phyloP scores from a whole-genome alignment of 306 rosid genomes.

The Biancaea sappan region DNA sequence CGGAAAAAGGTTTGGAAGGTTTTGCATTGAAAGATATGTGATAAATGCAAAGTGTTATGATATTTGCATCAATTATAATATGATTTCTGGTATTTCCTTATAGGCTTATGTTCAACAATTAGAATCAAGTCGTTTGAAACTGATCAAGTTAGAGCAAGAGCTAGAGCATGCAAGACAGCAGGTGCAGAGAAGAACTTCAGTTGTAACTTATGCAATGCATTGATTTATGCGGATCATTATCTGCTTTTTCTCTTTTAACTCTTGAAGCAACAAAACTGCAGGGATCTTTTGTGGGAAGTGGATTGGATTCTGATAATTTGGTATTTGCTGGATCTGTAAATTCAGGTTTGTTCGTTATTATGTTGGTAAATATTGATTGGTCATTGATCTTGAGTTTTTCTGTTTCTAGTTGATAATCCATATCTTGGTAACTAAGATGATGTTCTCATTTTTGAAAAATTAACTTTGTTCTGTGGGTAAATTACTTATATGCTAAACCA shows the following conservation, averaged over 20 bases:
- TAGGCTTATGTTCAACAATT: slow-evolving; percentile 93
- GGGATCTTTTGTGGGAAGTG: slow-evolving; percentile 65
- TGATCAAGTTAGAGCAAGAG: slow-evolving; percentile 80
- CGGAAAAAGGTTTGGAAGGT: slow-evolving; percentile 74
- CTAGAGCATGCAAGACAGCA: slow-evolving; percentile 73
- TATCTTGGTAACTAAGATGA: background rate
- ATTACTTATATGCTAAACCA: slow-evolving; percentile 9
- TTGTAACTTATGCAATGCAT: slow-evolving; percentile 24
- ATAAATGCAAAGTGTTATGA: slow-evolving; percentile 20
- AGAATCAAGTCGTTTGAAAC: slow-evolving; percentile 86
- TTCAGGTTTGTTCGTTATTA: slow-evolving; percentile 62
- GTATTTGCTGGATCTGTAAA: slow-evolving; percentile 58
- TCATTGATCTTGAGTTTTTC: slow-evolving; percentile 12
- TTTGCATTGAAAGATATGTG: slow-evolving; percentile 31
- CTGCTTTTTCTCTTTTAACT: slow-evolving; percentile 16
- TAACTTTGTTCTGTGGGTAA: background rate
- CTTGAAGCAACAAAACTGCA: slow-evolving; percentile 46
- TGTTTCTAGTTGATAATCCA: slow-evolving; percentile 10
- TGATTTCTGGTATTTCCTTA: slow-evolving; percentile 38
- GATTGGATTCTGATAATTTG: slow-evolving; percentile 53
- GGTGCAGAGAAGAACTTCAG: slow-evolving; percentile 44
- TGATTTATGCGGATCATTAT: slow-evolving; percentile 12
- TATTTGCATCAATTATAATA: slow-evolving; percentile 17
- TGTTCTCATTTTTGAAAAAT: background rate
- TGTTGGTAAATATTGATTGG: slow-evolving; percentile 29